Percentiles rank a stretch among this genome's conserved stretches.
Evolutionary conservation across 192 early-diverging fungal species (phyloP).

Genomic region (Paraglomus occultum): DNA sequence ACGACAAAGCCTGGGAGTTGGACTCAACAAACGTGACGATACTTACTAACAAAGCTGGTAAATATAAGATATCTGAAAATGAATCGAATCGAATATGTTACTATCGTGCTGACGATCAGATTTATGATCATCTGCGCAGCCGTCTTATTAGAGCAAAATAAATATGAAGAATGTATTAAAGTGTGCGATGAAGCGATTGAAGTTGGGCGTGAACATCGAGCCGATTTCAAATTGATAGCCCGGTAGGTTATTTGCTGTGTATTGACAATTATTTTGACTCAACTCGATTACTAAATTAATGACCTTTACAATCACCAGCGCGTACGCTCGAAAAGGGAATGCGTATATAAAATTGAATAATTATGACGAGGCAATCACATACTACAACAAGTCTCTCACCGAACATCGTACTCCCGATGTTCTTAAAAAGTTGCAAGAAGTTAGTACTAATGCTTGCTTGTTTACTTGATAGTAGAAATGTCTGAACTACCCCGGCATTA

Average conservation of each 20-base stretch:
- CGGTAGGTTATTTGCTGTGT: slow-evolving; percentile 37
- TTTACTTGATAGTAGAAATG: background rate
- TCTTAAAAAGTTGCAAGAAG: slow-evolving; percentile 82
- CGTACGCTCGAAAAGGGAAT: slow-evolving; percentile 86
- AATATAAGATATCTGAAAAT: slow-evolving; percentile 14
- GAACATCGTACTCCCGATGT: slow-evolving; percentile 95
- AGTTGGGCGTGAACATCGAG: slow-evolving; percentile 82
- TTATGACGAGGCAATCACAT: slow-evolving; percentile 84
- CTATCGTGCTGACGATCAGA: background rate
- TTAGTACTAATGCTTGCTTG: background rate
- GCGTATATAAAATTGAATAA: slow-evolving; percentile 82
- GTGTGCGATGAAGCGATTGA: slow-evolving; percentile 90
- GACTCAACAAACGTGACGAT: slow-evolving; percentile 90
- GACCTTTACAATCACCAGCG: slow-evolving; percentile 49
- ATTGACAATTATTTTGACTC: background rate
- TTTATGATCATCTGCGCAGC: slow-evolving; percentile 45
- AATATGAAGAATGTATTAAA: slow-evolving; percentile 91
- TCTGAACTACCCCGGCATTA: no score
- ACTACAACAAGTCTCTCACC: slow-evolving; percentile 87
- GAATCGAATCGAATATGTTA: background rate
- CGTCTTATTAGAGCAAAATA: slow-evolving; percentile 92
- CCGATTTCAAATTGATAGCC: slow-evolving; percentile 94
- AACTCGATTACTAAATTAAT: no score
- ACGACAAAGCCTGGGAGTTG: slow-evolving; percentile 86
- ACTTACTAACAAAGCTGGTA: slow-evolving; percentile 93